Evolutionary conservation across 2,329 filamentous ascomycete genomes (phyloP), one percentile per base, ranked within the genome.

Genomic region (Cladophialophora immunda): DNA sequence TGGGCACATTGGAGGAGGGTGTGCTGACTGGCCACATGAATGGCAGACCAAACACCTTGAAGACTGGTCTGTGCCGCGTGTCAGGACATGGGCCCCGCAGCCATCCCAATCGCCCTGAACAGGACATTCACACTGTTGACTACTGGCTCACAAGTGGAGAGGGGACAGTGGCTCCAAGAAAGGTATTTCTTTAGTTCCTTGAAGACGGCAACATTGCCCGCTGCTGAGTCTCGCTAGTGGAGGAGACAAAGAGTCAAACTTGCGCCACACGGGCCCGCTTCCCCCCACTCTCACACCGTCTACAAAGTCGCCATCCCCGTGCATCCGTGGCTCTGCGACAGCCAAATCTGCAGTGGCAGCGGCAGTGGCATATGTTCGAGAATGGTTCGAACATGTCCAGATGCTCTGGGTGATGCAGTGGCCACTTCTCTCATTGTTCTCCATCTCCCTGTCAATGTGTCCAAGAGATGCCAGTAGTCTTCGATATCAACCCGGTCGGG

Each of bases 151-250:
- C 45, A 19, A 19, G 38, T 50, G 45, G 45, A 50, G 45, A 25
- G 45, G 17, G 9, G 45, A 25, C 9, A 4, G n/a, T 19, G 45
- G 6, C 17, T 25, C 45, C 8, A 25, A 50, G 11, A 13, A 50
- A 13, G 41, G 41, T 22, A 47, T 47, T 47, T 9, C 41, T 25
- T 22, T 8, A 47, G 41, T 47, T 9, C 2, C 41, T 25, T 11
- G n/a, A 50, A 52, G 57, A 45, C 34, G 57, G 57, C 57, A 50
- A 47, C 57, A 30, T 50, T 30, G 56, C 5, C 25, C 36, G 41
- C 56, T 30, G 36, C 13, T 47, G 22, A 47, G 34, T 15, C 9
- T 47, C 19, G 34, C 41, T 45, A 45, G 25, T 45, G 3, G 29
- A 19, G 29, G 15, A 47, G 22, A 50, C 19, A 50, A 13, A 32